These are phyloP conservation scores for Yarrowia porcina DNA, from an alignment of 805 yeast genomes.

Conservation along the genomic window DNA sequence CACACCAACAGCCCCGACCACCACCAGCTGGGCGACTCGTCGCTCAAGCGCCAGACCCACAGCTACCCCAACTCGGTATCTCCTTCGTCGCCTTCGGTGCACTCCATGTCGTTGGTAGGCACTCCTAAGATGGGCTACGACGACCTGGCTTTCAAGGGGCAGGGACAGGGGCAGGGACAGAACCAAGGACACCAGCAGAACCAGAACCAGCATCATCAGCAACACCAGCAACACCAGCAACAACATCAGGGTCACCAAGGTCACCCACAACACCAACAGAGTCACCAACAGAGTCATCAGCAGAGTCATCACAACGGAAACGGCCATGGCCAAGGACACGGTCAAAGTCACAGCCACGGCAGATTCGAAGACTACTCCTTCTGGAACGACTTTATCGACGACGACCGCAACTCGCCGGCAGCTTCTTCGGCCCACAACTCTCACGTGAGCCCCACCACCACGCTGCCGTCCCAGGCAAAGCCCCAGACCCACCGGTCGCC, in stretches of 20 bases:
- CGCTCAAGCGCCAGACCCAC: slow-evolving; percentile 21
- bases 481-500: slow-evolving; percentile 12
- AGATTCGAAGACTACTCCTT: slow-evolving; percentile 10
- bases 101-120: slow-evolving; percentile 24
- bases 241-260: neutral
- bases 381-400: slow-evolving; percentile 24
- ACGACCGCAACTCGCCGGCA: slow-evolving; percentile 6
- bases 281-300: neutral
- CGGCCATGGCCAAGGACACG: neutral
- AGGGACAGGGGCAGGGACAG: no score
- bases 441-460: slow-evolving; percentile 10
- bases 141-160: slow-evolving; percentile 7
- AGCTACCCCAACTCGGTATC: slow-evolving; percentile 25
- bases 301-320: neutral
- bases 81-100: slow-evolving; percentile 6
- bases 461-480: slow-evolving; percentile 10
- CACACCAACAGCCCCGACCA: slow-evolving; percentile 21
- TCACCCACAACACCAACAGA: neutral
- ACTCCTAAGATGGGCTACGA: slow-evolving; percentile 16
- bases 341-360: neutral
- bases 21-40: neutral
- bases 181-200: neutral
- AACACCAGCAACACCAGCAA: neutral
- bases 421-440: neutral
- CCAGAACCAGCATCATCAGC: neutral